phyloP scores from a whole-genome alignment of 768 basidiomycete species.

The Tylopilus balloui region DNA sequence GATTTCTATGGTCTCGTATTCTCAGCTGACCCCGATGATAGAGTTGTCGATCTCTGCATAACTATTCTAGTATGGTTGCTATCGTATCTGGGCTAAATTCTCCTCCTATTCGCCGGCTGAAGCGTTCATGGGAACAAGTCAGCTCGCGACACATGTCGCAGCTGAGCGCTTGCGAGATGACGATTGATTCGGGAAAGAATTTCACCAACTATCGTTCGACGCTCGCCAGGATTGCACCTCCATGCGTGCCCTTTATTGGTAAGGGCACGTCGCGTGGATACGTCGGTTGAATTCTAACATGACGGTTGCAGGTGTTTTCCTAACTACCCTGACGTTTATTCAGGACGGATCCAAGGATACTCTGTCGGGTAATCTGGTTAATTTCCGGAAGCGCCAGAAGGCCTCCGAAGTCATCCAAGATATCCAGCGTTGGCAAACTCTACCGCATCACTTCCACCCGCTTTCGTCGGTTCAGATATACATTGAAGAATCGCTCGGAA shows the following conservation, averaged over 20 bases:
- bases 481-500: constrained; percentile 73
- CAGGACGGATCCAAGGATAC: constrained; percentile 93
- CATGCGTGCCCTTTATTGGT: constrained; percentile 98
- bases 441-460: constrained; percentile 78
- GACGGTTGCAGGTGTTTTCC: constrained; percentile 71
- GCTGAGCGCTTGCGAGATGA: constrained; percentile 78
- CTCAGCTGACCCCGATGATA: constrained; percentile 30
- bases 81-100: constrained; percentile 93
- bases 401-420: constrained; percentile 96
- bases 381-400: constrained; percentile 93
- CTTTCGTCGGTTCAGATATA: constrained; percentile 66
- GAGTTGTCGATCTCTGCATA: constrained; percentile 87
- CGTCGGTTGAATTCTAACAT: background rate
- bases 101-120: constrained; percentile 86
- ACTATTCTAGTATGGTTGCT: constrained; percentile 96
- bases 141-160: constrained; percentile 67
- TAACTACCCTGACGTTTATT: constrained; percentile 95
- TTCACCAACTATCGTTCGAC: constrained; percentile 87
- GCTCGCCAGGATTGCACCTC: constrained; percentile 79
- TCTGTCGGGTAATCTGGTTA: constrained; percentile 74
- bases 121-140: constrained; percentile 91
- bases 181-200: constrained; percentile 90
- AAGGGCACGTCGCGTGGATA: constrained; percentile 17
- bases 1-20: background rate
- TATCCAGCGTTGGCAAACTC: constrained; percentile 93